These are phyloP conservation scores for Crepidotus variabilis DNA, from an alignment of 768 basidiomycete genomes.

Conservation along the genomic window DNA sequence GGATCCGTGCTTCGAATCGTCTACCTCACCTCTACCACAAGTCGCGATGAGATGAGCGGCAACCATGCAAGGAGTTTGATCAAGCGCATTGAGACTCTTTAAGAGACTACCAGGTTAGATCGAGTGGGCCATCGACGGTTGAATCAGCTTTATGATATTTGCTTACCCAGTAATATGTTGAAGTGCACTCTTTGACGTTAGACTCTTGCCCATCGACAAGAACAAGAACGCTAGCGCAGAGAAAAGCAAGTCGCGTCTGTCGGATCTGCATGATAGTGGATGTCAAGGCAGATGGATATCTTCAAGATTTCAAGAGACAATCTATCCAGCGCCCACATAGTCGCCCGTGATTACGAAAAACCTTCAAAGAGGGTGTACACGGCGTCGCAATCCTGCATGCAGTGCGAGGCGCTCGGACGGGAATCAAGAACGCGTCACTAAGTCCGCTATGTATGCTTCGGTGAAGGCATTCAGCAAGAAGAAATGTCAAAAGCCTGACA, in stretches of 20 bases:
- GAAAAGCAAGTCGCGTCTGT: constrained; percentile 8
- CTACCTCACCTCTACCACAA: constrained; percentile 26
- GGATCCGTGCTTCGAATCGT: neutral
- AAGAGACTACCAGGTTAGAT: neutral
- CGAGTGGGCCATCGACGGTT: neutral
- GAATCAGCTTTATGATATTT: neutral
- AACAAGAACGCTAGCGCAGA: constrained; percentile 11
- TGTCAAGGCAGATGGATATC: neutral
- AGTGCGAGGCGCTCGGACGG: no score
- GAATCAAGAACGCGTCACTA: no score
- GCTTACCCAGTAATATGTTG: constrained; percentile 34
- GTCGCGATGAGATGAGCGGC: constrained; percentile 43
- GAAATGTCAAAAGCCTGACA: no score
- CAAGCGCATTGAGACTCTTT: constrained; percentile 36
- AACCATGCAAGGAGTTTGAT: constrained; percentile 49
- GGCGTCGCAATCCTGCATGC: no score
- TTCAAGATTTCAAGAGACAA: no score
- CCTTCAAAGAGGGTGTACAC: no score
- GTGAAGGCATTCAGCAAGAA: no score
- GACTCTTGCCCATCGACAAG: constrained; percentile 28
- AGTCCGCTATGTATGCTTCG: no score
- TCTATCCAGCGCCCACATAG: no score
- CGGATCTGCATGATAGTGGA: constrained; percentile 8
- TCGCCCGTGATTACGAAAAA: no score
- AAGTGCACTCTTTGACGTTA: constrained; percentile 30